Evolutionary conservation across 169 alveolate genomes (phyloP).

Genomic region (Plasmodium chabaudi): DNA sequence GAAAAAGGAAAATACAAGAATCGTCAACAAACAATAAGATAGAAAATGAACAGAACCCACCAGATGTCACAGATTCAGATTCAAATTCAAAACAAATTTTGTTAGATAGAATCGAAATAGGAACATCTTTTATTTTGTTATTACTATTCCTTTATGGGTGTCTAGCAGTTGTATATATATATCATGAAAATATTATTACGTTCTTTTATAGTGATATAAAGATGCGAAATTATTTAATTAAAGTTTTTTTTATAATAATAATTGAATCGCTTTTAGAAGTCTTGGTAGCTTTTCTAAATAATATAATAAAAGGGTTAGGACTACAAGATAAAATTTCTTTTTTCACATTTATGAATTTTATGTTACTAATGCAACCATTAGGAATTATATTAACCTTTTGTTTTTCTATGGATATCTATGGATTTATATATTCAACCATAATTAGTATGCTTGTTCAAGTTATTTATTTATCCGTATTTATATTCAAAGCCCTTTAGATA

Average conservation of each 20-base stretch:
- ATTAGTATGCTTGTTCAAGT: conserved; percentile 28
- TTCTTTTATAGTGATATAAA: conserved; percentile 19
- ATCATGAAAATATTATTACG: conserved; percentile 12
- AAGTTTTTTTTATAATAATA: neutral
- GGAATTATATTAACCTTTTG: conserved; percentile 21
- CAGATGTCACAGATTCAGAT: no score
- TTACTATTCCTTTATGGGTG: conserved; percentile 5
- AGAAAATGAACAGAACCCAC: no score
- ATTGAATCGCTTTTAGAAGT: conserved; percentile 17
- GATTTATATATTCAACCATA: conserved; percentile 46
- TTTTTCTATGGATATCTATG: conserved; percentile 24
- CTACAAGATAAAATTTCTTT: conserved; percentile 27
- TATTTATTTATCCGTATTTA: neutral
- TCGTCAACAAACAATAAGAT: neutral
- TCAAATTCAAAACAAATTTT: no score
- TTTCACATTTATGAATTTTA: conserved; percentile 17
- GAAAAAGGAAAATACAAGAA: neutral
- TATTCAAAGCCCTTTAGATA: no score
- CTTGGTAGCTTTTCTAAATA: conserved; percentile 19
- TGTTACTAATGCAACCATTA: conserved; percentile 16
- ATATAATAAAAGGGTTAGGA: conserved; percentile 40
- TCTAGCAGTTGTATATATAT: conserved; percentile 4
- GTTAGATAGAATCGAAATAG: no score
- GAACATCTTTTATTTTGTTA: neutral
- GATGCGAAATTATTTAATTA: neutral